These are phyloP conservation scores for Lichenothelia convexa DNA, from an alignment of 495 filamentous ascomycete genomes.

Conservation along the genomic window DNA sequence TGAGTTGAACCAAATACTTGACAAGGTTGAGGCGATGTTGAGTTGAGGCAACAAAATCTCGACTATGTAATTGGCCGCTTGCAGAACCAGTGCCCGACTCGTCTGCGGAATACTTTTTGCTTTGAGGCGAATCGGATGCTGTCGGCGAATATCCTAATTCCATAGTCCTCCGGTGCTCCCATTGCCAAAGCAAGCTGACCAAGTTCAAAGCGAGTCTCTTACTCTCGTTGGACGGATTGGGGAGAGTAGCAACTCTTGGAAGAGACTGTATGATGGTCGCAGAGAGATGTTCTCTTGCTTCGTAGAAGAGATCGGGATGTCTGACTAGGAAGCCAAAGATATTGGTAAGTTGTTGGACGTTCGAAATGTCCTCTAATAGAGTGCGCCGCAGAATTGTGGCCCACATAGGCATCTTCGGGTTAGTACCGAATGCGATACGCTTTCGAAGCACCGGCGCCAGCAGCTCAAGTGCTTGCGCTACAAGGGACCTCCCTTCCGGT, in stretches of 20 bases:
- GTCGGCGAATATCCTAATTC: constrained; percentile 28
- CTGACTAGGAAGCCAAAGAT: constrained; percentile 94
- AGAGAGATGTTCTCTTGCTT: constrained; percentile 78
- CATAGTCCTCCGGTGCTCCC: constrained; percentile 68
- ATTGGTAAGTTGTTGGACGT: constrained; percentile 86
- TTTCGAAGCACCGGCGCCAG: constrained; percentile 87
- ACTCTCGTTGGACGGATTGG: constrained; percentile 77
- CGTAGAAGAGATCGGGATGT: constrained; percentile 86
- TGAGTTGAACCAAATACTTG: constrained; percentile 87
- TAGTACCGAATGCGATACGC: constrained; percentile 31
- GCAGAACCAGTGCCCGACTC: constrained; percentile 25
- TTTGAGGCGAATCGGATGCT: constrained; percentile 42
- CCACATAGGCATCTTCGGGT: constrained; percentile 59
- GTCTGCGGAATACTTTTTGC: constrained; percentile 62
- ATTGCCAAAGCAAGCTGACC: constrained; percentile 74
- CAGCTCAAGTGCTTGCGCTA: constrained; percentile 85
- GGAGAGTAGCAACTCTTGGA: constrained; percentile 67
- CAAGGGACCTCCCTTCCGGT: constrained; percentile 79
- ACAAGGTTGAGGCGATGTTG: constrained; percentile 56
- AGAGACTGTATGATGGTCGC: constrained; percentile 76
- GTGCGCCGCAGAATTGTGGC: constrained; percentile 81
- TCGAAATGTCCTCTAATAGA: constrained; percentile 86
- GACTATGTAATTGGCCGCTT: constrained; percentile 11
- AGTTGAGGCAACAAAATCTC: constrained; percentile 18
- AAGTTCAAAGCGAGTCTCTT: constrained; percentile 83